These are phyloP conservation scores for Pleurostoma richardsiae DNA, from an alignment of 2,329 filamentous ascomycete genomes.

Conservation along the genomic window DNA sequence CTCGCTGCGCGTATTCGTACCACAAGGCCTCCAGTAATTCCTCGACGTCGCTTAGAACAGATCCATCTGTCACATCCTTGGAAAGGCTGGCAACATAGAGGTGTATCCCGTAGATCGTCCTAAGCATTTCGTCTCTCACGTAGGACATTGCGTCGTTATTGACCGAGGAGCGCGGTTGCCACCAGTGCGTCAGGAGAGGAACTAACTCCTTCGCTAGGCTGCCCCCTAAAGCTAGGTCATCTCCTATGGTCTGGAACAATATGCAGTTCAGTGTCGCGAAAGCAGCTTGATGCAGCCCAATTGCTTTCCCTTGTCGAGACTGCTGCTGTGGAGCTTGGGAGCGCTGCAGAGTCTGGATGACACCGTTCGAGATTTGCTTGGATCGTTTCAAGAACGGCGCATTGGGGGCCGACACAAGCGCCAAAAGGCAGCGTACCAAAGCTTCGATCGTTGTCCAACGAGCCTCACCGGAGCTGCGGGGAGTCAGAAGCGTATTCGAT, in stretches of 20 bases:
- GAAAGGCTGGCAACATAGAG: slow-evolving; percentile 57
- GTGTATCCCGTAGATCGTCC: slow-evolving; percentile 62
- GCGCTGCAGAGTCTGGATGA: slow-evolving; percentile 57
- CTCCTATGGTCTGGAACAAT: slow-evolving; percentile 59
- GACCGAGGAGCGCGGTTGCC: slow-evolving; percentile 64
- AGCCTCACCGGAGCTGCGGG: slow-evolving; percentile 4
- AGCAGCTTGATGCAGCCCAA: slow-evolving; percentile 63
- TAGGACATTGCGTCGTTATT: slow-evolving; percentile 56
- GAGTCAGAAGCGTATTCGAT: slow-evolving; percentile 14
- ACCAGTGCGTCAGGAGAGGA: slow-evolving; percentile 69
- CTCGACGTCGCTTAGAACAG: slow-evolving; percentile 46
- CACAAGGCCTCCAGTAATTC: slow-evolving; percentile 68
- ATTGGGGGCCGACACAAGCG: slow-evolving; percentile 60
- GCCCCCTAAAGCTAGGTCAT: slow-evolving; percentile 60
- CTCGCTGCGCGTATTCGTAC: slow-evolving; percentile 69
- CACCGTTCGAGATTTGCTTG: slow-evolving; percentile 47
- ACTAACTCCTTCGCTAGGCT: slow-evolving; percentile 57
- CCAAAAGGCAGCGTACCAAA: slow-evolving; percentile 60
- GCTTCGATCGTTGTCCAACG: slow-evolving; percentile 37
- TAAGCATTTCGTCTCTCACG: slow-evolving; percentile 73
- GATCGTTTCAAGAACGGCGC: slow-evolving; percentile 58
- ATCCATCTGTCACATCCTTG: slow-evolving; percentile 31
- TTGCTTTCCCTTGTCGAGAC: slow-evolving; percentile 46
- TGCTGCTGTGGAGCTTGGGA: too few species aligned
- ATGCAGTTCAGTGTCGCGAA: slow-evolving; percentile 73